Evolutionary conservation across 1,139 yeast genomes (phyloP).

Genomic region (Kodamaea sp.): DNA sequence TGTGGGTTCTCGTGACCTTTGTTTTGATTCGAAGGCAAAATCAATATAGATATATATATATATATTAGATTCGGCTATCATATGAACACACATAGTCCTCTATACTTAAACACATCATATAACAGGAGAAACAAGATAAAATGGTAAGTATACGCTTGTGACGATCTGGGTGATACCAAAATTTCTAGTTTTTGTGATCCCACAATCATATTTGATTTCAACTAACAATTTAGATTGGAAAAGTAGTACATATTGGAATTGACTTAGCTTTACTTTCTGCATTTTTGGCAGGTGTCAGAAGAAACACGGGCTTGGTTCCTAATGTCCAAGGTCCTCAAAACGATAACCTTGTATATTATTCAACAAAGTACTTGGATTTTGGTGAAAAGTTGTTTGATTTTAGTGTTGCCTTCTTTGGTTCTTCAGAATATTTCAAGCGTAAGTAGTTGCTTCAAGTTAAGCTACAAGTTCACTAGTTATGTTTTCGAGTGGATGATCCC

Average conservation of each 20-base stretch:
- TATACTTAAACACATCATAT: too few relatives aligned
- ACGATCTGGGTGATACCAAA: too few relatives aligned
- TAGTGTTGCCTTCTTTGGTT: slow-evolving; percentile 65
- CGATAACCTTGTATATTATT: slow-evolving; percentile 55
- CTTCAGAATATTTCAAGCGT: slow-evolving; percentile 72
- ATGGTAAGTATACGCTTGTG: too few relatives aligned
- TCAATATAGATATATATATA: too few relatives aligned
- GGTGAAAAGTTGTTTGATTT: slow-evolving; percentile 86
- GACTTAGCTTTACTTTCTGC: slow-evolving; percentile 80
- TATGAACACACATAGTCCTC: too few relatives aligned
- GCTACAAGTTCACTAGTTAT: background rate
- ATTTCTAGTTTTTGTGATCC: background rate
- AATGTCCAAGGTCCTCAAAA: slow-evolving; percentile 31
- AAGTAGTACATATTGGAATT: slow-evolving; percentile 60
- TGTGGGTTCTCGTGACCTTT: too few relatives aligned
- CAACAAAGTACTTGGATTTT: slow-evolving; percentile 64
- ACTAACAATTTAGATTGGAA: slow-evolving; percentile 44
- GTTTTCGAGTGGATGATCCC: too few relatives aligned
- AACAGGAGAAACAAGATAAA: too few relatives aligned
- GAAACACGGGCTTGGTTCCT: slow-evolving; percentile 76
- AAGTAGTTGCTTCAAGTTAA: slow-evolving; percentile 20
- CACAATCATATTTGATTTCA: slow-evolving; percentile 5
- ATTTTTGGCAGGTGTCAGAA: slow-evolving; percentile 82
- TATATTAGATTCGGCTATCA: too few relatives aligned
- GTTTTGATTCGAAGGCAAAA: too few relatives aligned